Percentiles rank a stretch among this genome's conserved stretches.
Evolutionary conservation across 306 rosid species (phyloP).

Genomic region (Prosopis cineraria): DNA sequence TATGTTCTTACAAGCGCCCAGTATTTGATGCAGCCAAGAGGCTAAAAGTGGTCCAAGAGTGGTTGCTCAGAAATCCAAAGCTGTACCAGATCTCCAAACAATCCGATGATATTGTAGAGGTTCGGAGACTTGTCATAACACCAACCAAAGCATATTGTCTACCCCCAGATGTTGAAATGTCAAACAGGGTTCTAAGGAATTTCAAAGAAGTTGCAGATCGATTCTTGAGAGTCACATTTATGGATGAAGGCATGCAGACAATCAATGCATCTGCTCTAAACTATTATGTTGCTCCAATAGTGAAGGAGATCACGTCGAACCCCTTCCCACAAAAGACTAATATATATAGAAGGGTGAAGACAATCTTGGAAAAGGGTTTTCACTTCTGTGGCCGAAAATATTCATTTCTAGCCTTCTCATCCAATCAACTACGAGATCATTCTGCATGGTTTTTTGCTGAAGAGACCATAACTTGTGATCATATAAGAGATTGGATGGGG

Average conservation of each 20-base stretch:
- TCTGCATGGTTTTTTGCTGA: conserved; percentile 80
- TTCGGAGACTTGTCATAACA: conserved; percentile 59
- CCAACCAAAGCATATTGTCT: conserved; percentile 71
- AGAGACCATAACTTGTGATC: not conserved
- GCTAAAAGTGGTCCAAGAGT: conserved; percentile 53
- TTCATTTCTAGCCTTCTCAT: conserved; percentile 65
- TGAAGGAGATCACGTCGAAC: conserved; percentile 46
- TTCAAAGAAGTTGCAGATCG: conserved; percentile 58
- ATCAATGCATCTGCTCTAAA: conserved; percentile 48
- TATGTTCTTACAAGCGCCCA: conserved; percentile 47
- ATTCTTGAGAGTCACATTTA: conserved; percentile 66
- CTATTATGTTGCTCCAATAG: conserved; percentile 60
- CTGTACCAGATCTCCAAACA: conserved; percentile 45
- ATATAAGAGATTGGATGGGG: conserved; percentile 60
- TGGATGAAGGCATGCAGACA: conserved; percentile 73
- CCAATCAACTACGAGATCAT: conserved; percentile 67
- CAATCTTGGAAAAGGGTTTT: conserved; percentile 48
- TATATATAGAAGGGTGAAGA: conserved; percentile 45
- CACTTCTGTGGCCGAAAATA: conserved; percentile 53
- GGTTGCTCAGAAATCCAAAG: conserved; percentile 61
- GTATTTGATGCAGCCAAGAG: conserved; percentile 49
- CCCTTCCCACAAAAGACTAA: conserved; percentile 53
- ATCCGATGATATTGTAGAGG: conserved; percentile 57
- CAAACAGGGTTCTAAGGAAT: conserved; percentile 67
- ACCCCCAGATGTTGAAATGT: conserved; percentile 66